Percentiles rank a stretch among this genome's conserved stretches.
These are phyloP conservation scores for Talaromyces sp. DNA, from an alignment of 2,329 filamentous ascomycete genomes.

Conservation along the genomic window DNA sequence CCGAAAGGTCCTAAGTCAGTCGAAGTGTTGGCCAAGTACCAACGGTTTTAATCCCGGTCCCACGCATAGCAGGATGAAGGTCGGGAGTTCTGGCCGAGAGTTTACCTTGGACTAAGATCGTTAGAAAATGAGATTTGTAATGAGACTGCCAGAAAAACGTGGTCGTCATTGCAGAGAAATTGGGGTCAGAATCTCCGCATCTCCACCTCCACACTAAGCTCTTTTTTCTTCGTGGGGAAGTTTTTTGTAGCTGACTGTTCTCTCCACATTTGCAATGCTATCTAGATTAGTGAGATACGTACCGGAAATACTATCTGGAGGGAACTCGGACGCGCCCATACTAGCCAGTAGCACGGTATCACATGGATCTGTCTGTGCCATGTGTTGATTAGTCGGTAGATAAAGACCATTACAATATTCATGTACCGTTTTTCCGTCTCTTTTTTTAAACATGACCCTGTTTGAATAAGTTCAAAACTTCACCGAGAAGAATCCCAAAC, in stretches of 20 bases:
- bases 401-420: background rate
- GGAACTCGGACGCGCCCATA: background rate
- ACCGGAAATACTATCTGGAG: background rate
- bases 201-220: background rate
- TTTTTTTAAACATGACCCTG: background rate
- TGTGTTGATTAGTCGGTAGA: background rate
- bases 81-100: background rate
- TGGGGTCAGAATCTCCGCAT: background rate
- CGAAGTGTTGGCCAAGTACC: background rate
- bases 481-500: background rate
- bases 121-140: background rate
- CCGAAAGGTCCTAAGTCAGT: background rate
- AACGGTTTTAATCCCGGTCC: background rate
- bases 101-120: background rate
- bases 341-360: background rate
- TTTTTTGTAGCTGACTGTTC: background rate
- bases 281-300: background rate
- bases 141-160: background rate
- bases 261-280: background rate
- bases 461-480: background rate
- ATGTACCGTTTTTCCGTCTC: background rate
- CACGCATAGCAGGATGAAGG: background rate
- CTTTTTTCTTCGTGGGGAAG: background rate
- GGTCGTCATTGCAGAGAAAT: background rate
- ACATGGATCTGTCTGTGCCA: background rate